Base-by-base conservation (phyloP, 495 filamentous ascomycete species). In the Aeminium ludgeri region DNA sequence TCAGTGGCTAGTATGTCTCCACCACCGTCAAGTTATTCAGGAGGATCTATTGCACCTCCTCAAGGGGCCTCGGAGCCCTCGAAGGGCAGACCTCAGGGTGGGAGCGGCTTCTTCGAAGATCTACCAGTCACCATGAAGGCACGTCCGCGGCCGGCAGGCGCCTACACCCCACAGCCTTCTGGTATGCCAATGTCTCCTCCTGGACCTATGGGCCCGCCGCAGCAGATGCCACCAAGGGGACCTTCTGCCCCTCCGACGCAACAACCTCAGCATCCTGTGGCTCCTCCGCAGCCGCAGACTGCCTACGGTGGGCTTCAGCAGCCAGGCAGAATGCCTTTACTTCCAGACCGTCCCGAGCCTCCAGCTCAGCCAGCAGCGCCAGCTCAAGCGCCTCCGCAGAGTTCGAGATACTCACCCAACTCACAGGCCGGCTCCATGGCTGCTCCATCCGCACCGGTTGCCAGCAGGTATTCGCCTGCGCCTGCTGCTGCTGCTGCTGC, bases 91-190 rank as follows among this genome's bases (percentile, higher is more conserved):
- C 36, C 50, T 12, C 54, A 52, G 63, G 54, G 43, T 48, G 52
- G 25, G 59, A 65, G 34, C 60, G 75, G 73, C 38, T 95, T 95
- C 56, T 95, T 86, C 48, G 87, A 92, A 55, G 89, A 97, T 29
- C 66, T 95, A 39, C 89, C 89, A 7, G 54, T 76, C 30, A 37
- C 28, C 10, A 17, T 43, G 54, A 69, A 29, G 51, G 71, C 43
- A 76, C 68, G 48, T 68, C 76, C 33, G 69, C 69, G 31, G 65
- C 70, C 53, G 48, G 58, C 58, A 20, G 64, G 69, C 2, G 64
- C 68, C 30, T 75, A 75, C 55, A 67, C 69, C 11, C 72, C 72
- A 19, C 58, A 59, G 30, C 52, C 40, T n/a, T 15, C 35, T 10
- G 35, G 23, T 34, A 32, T 32, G 19, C 35, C 50, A 2, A 41